These are phyloP conservation scores for Penicillium maclennaniae DNA, from an alignment of 495 filamentous ascomycete species.

Conservation along the genomic window DNA sequence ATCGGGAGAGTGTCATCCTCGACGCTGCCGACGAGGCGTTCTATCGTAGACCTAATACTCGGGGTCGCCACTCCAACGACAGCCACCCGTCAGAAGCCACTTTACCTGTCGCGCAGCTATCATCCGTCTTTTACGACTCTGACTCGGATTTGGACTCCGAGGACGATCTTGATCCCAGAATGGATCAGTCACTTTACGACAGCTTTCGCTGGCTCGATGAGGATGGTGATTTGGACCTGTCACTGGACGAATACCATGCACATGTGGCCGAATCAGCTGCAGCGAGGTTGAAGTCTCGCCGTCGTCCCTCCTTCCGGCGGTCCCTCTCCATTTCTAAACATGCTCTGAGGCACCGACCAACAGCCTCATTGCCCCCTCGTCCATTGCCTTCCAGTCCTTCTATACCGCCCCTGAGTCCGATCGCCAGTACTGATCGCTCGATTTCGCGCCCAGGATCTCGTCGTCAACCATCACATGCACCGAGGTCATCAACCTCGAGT, in stretches of 20 bases:
- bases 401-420: constrained; percentile 11
- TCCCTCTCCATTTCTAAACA: constrained; percentile 41
- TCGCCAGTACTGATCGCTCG: constrained; percentile 33
- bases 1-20: constrained; percentile 56
- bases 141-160: constrained; percentile 19
- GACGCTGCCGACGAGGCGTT: constrained; percentile 70
- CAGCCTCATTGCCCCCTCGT: constrained; percentile 17
- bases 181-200: constrained; percentile 57
- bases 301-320: constrained; percentile 44
- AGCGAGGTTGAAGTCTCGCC: constrained; percentile 15
- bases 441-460: constrained; percentile 32
- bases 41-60: constrained; percentile 23
- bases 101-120: constrained; percentile 19
- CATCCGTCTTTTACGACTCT: constrained; percentile 31
- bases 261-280: constrained; percentile 36
- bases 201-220: constrained; percentile 79
- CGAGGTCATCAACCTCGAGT: constrained; percentile 46
- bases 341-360: constrained; percentile 11
- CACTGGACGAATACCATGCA: constrained; percentile 53
- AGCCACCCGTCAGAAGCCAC: constrained; percentile 20
- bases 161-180: constrained; percentile 34
- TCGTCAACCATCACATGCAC: constrained; percentile 22
- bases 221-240: constrained; percentile 69
- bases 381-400: constrained; percentile 17
- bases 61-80: constrained; percentile 16